phyloP scores from a whole-genome alignment of 2,329 filamentous ascomycete genomes.

The Fonsecaea erecta region DNA sequence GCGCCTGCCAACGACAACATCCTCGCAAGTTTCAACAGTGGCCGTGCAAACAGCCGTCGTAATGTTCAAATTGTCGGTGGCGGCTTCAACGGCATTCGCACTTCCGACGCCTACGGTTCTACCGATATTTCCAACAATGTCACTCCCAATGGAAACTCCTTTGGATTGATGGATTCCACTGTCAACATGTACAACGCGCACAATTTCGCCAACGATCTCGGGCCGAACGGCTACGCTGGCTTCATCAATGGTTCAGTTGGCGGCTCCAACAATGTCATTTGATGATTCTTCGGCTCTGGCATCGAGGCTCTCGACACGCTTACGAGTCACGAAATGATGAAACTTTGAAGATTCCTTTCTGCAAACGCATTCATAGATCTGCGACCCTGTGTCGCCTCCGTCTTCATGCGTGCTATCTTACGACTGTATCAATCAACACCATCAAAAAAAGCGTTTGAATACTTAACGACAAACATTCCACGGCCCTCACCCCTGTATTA shows the following conservation, averaged over 20 bases:
- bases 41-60: conserved; percentile 36
- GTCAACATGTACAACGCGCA: conserved; percentile 32
- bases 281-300: conserved; percentile 18
- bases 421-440: conserved; percentile 30
- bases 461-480: conserved; percentile 27
- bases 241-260: conserved; percentile 27
- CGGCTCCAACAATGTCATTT: conserved; percentile 30
- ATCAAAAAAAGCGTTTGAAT: conserved; percentile 24
- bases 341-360: conserved; percentile 25
- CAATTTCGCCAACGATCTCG: conserved; percentile 26
- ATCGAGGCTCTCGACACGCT: conserved; percentile 17
- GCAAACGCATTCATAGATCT: conserved; percentile 23
- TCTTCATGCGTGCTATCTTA: conserved; percentile 19
- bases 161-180: conserved; percentile 26
- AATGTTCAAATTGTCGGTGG: conserved; percentile 39
- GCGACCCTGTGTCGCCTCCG: conserved; percentile 5
- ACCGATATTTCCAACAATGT: conserved; percentile 24
- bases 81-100: conserved; percentile 35
- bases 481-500: conserved; percentile 34
- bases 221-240: conserved; percentile 29
- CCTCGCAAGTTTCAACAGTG: conserved; percentile 42
- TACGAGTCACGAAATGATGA: conserved; percentile 36
- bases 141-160: conserved; percentile 23
- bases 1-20: conserved; percentile 47
- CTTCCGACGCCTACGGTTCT: conserved; percentile 20